Evolutionary conservation across 805 yeast species (phyloP).

Genomic region (Myxozyma neglecta): DNA sequence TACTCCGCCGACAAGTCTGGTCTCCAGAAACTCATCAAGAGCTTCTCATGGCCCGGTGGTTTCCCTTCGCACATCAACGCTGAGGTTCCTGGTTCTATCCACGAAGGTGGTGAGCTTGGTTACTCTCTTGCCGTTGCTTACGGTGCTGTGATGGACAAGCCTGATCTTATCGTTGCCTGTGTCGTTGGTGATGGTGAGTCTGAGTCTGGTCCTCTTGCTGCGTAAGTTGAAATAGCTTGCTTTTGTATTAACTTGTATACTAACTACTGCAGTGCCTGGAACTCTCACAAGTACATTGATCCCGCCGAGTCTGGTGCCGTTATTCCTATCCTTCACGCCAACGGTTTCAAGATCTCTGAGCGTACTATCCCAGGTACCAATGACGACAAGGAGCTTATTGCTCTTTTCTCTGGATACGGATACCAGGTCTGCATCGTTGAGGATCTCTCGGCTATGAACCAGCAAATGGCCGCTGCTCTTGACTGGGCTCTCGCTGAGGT

Average conservation of each 20-base stretch:
- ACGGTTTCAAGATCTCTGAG: conserved; percentile 34
- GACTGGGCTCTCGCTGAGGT: conserved; percentile 30
- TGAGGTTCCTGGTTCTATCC: conserved; percentile 33
- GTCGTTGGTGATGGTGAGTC: conserved; percentile 34
- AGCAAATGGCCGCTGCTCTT: conserved; percentile 29
- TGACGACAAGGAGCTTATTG: conserved; percentile 30
- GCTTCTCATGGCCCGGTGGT: conserved; percentile 33
- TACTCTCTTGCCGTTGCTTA: conserved; percentile 33
- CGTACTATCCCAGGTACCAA: conserved; percentile 31
- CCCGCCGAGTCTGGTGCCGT: conserved; percentile 34
- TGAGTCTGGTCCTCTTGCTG: conserved; percentile 33
- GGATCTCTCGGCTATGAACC: conserved; percentile 17
- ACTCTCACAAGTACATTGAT: conserved; percentile 31
- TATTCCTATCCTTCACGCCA: conserved; percentile 31
- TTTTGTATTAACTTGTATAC: background rate
- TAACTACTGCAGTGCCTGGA: conserved; percentile 26
- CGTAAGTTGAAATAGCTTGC: conserved; percentile 13
- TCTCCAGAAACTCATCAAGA: conserved; percentile 19
- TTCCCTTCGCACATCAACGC: conserved; percentile 33
- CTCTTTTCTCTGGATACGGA: conserved; percentile 32
- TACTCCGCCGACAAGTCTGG: conserved; percentile 26
- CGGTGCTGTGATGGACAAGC: conserved; percentile 32
- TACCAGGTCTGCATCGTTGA: conserved; percentile 31
- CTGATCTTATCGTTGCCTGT: conserved; percentile 28
- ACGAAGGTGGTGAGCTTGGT: conserved; percentile 35